A percentile compares a stretch with the other conserved stretches of the same genome.
phyloP scores from a whole-genome alignment of 225 moss, liverwort and hornwort genomes.

The Takakia lepidozioides region DNA sequence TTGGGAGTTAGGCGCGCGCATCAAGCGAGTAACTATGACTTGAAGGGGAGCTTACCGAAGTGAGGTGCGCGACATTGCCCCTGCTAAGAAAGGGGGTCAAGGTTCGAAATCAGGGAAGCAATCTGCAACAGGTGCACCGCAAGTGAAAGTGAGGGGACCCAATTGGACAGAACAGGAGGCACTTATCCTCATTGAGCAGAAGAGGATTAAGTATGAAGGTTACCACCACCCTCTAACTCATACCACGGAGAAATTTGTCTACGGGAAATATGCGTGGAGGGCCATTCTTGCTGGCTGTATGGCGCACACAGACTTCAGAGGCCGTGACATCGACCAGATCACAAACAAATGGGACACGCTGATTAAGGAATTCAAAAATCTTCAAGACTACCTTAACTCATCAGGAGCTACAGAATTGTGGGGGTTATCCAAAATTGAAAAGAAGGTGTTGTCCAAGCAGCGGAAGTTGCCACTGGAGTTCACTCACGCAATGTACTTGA shows the following conservation, averaged over 20 bases:
- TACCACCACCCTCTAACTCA: background rate
- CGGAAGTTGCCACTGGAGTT: conserved; percentile 3
- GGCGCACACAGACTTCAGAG: background rate
- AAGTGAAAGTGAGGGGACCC: background rate
- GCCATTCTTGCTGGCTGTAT: background rate
- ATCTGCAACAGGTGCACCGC: no score
- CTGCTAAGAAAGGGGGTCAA: no score
- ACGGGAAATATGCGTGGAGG: background rate
- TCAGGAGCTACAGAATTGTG: conserved; percentile 1
- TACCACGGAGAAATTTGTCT: background rate
- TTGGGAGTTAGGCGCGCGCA: no score
- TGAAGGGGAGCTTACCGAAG: no score
- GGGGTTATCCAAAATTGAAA: conserved; percentile 4
- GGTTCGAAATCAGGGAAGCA: no score
- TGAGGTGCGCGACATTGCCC: no score
- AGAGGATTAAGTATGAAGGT: background rate
- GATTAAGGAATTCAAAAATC: conserved; percentile 4
- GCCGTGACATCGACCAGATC: background rate
- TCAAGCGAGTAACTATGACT: no score
- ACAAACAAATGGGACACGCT: conserved; percentile 2
- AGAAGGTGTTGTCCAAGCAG: background rate
- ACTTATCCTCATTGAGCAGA: conserved; percentile 2
- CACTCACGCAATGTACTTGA: conserved; percentile 1
- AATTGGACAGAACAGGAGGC: conserved; percentile 2
- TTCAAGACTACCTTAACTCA: background rate